Percentiles rank a stretch among this genome's conserved stretches.
These are phyloP conservation scores for Carallia brachiata DNA, from an alignment of 345 rosid genomes.

Conservation along the genomic window DNA sequence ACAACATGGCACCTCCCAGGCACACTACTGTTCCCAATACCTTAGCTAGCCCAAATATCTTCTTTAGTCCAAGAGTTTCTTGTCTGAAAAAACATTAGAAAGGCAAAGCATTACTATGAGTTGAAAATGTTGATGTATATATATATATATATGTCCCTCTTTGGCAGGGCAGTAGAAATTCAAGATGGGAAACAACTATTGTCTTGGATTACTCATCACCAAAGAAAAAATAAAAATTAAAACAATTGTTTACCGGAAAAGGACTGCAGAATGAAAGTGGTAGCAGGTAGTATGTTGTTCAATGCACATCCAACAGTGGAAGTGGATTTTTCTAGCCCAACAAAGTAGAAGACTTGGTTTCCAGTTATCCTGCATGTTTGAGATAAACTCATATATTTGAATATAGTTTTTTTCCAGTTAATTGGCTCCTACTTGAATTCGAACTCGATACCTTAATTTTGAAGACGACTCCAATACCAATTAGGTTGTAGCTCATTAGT, in stretches of 20 bases:
- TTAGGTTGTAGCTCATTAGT: no score
- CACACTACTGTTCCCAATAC: conserved; percentile 67
- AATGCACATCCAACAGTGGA: conserved; percentile 83
- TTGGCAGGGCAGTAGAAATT: no score
- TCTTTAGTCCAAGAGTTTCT: conserved; percentile 65
- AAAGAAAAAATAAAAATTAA: background rate
- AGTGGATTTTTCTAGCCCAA: conserved; percentile 68
- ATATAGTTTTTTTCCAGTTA: no score
- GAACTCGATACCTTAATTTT: no score
- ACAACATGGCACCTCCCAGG: conserved; percentile 87
- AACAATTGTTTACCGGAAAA: conserved; percentile 50
- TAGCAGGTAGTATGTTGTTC: conserved; percentile 66
- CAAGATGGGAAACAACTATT: no score
- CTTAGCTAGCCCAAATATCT: conserved; percentile 68
- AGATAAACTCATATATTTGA: background rate
- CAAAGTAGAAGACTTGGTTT: conserved; percentile 75
- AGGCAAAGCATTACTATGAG: background rate
- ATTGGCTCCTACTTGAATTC: no score
- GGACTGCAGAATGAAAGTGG: conserved; percentile 70
- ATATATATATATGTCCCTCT: no score
- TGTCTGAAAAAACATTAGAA: conserved; percentile 42
- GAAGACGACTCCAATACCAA: no score
- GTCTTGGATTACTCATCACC: no score
- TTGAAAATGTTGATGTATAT: no score
- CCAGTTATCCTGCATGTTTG: conserved; percentile 50